Conservation (phyloP, 306 rosid species). For the Trifolium subterraneum region DNA sequence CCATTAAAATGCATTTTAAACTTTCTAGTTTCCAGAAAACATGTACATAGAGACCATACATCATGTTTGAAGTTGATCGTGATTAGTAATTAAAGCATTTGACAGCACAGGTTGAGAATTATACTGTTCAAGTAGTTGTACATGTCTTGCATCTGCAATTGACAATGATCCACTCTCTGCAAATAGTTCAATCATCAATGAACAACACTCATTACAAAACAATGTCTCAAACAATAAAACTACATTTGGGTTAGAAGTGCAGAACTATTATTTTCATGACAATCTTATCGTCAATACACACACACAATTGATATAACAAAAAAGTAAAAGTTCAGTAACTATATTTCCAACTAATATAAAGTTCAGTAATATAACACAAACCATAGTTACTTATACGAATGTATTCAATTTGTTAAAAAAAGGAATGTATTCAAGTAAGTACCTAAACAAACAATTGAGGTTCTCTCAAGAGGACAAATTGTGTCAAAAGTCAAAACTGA, state of each 20-base stretch:
- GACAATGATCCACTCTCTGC: constrained; percentile 42
- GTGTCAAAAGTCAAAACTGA: constrained; percentile 42
- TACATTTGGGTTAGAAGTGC: background rate
- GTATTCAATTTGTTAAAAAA: too few species aligned
- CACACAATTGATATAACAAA: background rate
- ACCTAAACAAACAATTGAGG: constrained; percentile 46
- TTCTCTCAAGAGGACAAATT: constrained; percentile 51
- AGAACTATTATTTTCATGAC: too few species aligned
- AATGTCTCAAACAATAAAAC: background rate
- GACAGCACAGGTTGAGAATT: constrained; percentile 42
- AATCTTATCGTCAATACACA: too few species aligned
- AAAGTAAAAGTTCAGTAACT: background rate
- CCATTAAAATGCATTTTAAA: constrained; percentile 9
- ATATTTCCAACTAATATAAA: background rate
- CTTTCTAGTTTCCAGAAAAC: background rate
- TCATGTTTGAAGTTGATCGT: constrained; percentile 10
- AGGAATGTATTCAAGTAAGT: background rate
- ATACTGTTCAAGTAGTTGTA: constrained; percentile 43
- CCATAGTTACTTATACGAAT: too few species aligned
- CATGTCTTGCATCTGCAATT: constrained; percentile 37
- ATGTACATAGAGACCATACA: background rate
- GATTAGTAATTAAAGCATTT: constrained; percentile 15
- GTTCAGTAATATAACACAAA: too few species aligned
- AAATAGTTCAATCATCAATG: constrained; percentile 8
- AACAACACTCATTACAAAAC: constrained; percentile 12